Percentiles rank a stretch among this genome's conserved stretches.
These are phyloP conservation scores for Leptoxyphium fumago DNA, from an alignment of 2,329 filamentous ascomycete species.

Conservation along the genomic window DNA sequence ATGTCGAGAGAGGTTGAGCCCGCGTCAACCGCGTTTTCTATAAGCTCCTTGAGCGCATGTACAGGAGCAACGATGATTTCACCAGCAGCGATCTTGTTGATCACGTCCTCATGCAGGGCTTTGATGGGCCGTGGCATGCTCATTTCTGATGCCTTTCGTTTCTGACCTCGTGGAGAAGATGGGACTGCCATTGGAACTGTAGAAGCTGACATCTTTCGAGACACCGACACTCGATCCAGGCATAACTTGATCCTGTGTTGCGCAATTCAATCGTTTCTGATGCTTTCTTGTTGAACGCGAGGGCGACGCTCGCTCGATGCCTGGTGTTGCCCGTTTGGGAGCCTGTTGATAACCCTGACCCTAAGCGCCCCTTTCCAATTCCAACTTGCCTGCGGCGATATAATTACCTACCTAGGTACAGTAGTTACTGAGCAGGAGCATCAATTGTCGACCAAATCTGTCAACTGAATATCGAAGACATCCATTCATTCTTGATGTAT, in stretches of 20 bases:
- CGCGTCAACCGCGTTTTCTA: slow-evolving; percentile 96
- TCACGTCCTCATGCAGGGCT: slow-evolving; percentile 79
- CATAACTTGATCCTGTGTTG: too few relatives aligned
- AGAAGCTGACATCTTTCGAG: not conserved
- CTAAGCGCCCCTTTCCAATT: not conserved
- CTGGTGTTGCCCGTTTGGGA: too few relatives aligned
- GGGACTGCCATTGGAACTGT: not conserved
- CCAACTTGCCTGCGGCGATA: too few relatives aligned
- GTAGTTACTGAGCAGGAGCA: too few relatives aligned
- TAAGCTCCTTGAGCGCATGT: slow-evolving; percentile 87
- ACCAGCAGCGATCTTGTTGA: slow-evolving; percentile 96
- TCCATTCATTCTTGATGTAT: too few relatives aligned
- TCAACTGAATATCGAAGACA: too few relatives aligned
- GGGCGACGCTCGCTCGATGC: too few relatives aligned
- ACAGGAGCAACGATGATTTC: slow-evolving; percentile 97
- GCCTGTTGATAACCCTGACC: slow-evolving; percentile 2
- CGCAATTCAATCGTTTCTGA: too few relatives aligned
- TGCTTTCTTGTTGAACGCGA: too few relatives aligned
- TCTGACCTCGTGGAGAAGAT: not conserved
- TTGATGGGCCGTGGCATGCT: slow-evolving; percentile 38
- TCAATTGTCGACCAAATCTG: too few relatives aligned
- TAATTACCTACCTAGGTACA: too few relatives aligned
- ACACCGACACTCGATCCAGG: too few relatives aligned
- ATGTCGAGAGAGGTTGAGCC: slow-evolving; percentile 84
- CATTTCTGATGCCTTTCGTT: slow-evolving; percentile 7